Evolutionary conservation across 108 stramenopile genomes (phyloP), one percentile per base, ranked within the genome.

Genomic region (Cyclotella choctawhatcheeana): DNA sequence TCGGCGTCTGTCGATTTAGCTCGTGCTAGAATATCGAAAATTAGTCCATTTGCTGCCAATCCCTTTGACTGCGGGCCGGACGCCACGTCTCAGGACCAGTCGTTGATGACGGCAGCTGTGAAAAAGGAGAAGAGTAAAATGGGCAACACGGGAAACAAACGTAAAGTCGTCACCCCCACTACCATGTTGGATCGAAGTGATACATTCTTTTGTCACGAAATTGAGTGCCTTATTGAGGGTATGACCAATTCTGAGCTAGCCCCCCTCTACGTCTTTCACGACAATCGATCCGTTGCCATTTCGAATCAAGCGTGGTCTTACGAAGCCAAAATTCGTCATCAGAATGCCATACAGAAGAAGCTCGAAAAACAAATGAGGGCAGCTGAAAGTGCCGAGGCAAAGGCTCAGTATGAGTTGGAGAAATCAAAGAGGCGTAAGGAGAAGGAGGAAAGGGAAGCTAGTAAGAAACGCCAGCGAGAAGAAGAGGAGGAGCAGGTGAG

Each of bases 101-200:
- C 82, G 18, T 90, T 87, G 85, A 67, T 93, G 73, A 72, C 83
- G 12, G 84, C 81, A 10, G 88, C 89, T 10, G 81, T 94, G 1
- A 84, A 86, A 33, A 91, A 84, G 63, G 90, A 91, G 59, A 90
- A 85, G 56, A 53, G 88, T 16, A 88, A 86, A 71, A 94, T 94
- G 93, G 90, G 89, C 56, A 86, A 86, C 58, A 93, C 89, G 12
- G 92, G 92, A 0, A 94, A 91, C 67, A 88, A 84, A 64, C 74
- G 83, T 44, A 94, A 94, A 64, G 69, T 94, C 52, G 89, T 94
- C 20, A 84, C 83, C 12, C 83, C 89, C 8, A 56, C 69, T 5
- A 65, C 77, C 37, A 68, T 94, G 65, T 64, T 94, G 73, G 88
- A 90, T 17, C 81, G 81, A 52, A 88, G 80, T 62, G 85, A 93